Evolutionary conservation across 1,284 basidiomycete genomes (phyloP).

Genomic region (Omphalotus olearius): DNA sequence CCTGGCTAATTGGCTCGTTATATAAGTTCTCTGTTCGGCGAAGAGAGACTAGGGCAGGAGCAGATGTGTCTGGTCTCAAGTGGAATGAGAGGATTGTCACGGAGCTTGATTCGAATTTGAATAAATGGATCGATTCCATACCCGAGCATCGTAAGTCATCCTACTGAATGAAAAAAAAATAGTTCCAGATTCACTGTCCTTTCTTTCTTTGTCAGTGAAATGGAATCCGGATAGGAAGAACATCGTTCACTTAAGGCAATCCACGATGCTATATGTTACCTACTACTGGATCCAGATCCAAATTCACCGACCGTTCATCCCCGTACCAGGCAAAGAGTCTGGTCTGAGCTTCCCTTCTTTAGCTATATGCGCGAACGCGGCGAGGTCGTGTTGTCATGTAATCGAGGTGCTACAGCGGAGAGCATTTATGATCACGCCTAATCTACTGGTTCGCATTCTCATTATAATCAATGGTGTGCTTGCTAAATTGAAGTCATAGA

Average conservation of each 20-base stretch:
- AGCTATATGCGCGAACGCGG: constrained; percentile 48
- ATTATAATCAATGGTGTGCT: background rate
- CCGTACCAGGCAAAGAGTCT: constrained; percentile 8
- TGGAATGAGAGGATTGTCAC: constrained; percentile 38
- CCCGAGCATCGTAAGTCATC: constrained; percentile 33
- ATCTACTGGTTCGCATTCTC: constrained; percentile 10
- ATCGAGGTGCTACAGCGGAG: constrained; percentile 15
- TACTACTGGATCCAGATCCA: constrained; percentile 60
- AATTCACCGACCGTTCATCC: constrained; percentile 9
- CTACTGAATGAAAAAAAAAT: too few species aligned
- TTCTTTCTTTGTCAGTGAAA: constrained; percentile 31
- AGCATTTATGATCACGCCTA: constrained; percentile 13
- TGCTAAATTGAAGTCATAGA: background rate
- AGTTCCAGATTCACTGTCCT: background rate
- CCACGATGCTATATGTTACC: constrained; percentile 49
- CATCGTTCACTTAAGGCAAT: constrained; percentile 52
- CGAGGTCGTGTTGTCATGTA: constrained; percentile 41
- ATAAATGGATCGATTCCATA: constrained; percentile 45
- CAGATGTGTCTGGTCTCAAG: constrained; percentile 3
- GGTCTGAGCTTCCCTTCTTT: constrained; percentile 34
- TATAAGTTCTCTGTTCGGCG: constrained; percentile 31
- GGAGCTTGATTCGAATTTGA: constrained; percentile 48
- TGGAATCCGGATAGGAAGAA: constrained; percentile 59
- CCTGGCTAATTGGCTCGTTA: background rate
- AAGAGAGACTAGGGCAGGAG: constrained; percentile 23